These are phyloP conservation scores for Fraxinus americana DNA, from an alignment of 257 asterid genomes.

Conservation along the genomic window DNA sequence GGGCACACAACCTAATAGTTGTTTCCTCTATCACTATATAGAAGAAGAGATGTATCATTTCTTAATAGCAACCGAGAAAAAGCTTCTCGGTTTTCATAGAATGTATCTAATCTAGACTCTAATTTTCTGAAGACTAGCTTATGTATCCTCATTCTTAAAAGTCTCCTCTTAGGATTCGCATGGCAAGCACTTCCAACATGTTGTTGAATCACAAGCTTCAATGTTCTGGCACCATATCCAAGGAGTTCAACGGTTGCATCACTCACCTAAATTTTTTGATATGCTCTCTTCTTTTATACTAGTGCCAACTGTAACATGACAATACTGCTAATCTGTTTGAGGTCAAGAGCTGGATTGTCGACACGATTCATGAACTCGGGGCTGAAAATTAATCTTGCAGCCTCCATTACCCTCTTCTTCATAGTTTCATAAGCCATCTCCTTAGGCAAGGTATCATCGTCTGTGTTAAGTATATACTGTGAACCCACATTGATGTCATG, in stretches of 20 bases:
- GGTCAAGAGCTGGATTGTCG: slow-evolving; percentile 92
- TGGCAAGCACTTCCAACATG: slow-evolving; percentile 85
- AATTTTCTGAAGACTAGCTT: slow-evolving; percentile 62
- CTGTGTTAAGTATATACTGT: slow-evolving; percentile 40
- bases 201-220: slow-evolving; percentile 86
- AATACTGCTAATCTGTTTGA: slow-evolving; percentile 62
- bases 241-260: slow-evolving; percentile 72
- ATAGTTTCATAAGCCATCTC: slow-evolving; percentile 71
- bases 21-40: not conserved
- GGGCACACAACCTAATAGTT: too few species aligned
- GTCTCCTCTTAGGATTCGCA: slow-evolving; percentile 86
- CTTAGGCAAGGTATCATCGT: slow-evolving; percentile 51
- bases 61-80: slow-evolving; percentile 40
- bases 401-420: slow-evolving; percentile 70
- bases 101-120: slow-evolving; percentile 40
- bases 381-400: slow-evolving; percentile 77
- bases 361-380: slow-evolving; percentile 95
- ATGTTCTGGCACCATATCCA: slow-evolving; percentile 95
- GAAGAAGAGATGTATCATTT: not conserved
- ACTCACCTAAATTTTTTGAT: slow-evolving; percentile 68
- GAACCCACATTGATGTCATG: slow-evolving; percentile 95
- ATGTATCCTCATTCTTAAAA: slow-evolving; percentile 73
- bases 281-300: slow-evolving; percentile 74
- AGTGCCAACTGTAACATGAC: slow-evolving; percentile 83
- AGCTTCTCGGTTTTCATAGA: slow-evolving; percentile 56